Base-by-base conservation (phyloP, 75 land plant species). In the Sequoiadendron giganteum region DNA sequence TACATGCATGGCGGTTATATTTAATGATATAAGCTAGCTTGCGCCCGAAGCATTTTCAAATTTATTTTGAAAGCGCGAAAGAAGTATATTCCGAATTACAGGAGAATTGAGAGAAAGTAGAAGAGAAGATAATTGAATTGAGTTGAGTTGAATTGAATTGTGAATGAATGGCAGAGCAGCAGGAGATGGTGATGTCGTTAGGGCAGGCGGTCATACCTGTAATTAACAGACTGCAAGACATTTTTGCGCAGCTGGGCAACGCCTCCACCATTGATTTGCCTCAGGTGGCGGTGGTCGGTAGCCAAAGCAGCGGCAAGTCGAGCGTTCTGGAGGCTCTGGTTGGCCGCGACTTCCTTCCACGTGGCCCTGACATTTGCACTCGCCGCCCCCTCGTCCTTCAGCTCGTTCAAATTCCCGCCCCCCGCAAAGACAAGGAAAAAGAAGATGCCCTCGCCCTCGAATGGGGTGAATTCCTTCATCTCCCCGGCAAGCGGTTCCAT, bases 251-350 rank as follows among this genome's bases (percentile, higher is more conserved):
- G 87, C 42, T 88, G 28, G 89, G 89, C 15, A 88, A 87, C 52
- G 73, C 54, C 32, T 88, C 89, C 47, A 88, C 89, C 36, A 70
- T 88, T 40, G 87, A 88, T 43, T 87, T 88, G 21, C 89, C 89
- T 32, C 91, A 90, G 88, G 92, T 91, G 85, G 92, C 92, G 36
- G 92, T 91, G 30, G 92, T 91, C 36, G 92, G 92, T 28, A 91
- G 92, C 86, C 92, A 91, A 70, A 91, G 92, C 80, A 91, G 92
- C 86, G 92, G 92, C 34, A 91, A 91, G 52, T 91, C 92, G 30
- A 91, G 92, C 85, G 92, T 91, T 10, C 68, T 91, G 25, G 92
- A 91, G 88, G 92, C 91, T 47, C 88, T 91, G 36, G 92, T 91
- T 70, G 92, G 92, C 56, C 91, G 92, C 48, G 92, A 91, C 85